Evolutionary conservation across 371 early-diverging fungal genomes (phyloP), one percentile per base, ranked within the genome.

Genomic region (Parasitella parasitica): DNA sequence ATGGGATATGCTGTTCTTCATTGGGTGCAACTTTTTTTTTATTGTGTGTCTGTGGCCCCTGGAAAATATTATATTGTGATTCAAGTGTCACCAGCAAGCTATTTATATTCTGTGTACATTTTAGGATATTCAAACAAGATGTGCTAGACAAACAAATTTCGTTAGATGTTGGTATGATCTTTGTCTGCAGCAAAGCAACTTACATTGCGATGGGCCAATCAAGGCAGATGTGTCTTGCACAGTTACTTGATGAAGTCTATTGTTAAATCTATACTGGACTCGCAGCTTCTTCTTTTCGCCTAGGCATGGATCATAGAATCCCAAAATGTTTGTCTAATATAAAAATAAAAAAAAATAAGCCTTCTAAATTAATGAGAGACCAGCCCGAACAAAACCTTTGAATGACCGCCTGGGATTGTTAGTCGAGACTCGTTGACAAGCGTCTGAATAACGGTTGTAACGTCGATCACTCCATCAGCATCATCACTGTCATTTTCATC

Each of bases 291-390:
- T 97, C 30, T 75, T 71, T 63, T 91, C 91, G 22, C 96, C 96
- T 39, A 95, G 85, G 66, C 94, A 94, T 30, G 98, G 98, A 80
- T 98, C 97, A 68, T 94, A 97, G 74, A 98, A 97, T 2, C 98
- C 98, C 54, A 94, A 80, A 56, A 97, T 82, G 63, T 89, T 90
- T 37, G 89, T 78, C 91, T 91, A n/a, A n/a, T n/a, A n/a, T n/a
- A n/a, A n/a, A n/a, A n/a, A n/a, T n/a, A n/a, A n/a, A n/a, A n/a
- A n/a, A n/a, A n/a, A n/a, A n/a, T n/a, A n/a, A n/a, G n/a, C n/a
- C n/a, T 24, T 22, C 20, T 1, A 22, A 46, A 46, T 46, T 46
- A 46, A 24, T 46, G 9, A 46, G 46, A 46, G 12, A 46, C 46
- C 43, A n/a, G n/a, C n/a, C n/a, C n/a, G n/a, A n/a, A n/a, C n/a